Base-by-base conservation (phyloP, 345 rosid species). In the Citrus sp. region DNA sequence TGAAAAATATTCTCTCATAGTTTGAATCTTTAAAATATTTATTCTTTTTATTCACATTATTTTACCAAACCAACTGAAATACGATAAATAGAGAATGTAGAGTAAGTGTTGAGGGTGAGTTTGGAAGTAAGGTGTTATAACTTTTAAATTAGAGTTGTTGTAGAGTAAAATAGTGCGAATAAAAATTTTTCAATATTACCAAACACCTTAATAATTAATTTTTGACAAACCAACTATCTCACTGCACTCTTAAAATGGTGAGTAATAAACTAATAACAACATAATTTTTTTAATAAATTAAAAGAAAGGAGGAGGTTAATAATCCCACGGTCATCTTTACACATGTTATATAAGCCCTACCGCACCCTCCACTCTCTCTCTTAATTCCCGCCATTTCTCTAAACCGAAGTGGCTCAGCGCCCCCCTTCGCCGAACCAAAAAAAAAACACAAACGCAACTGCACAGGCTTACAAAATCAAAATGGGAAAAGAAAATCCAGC, bases 401-500 rank as follows among this genome's bases (percentile, higher is more conserved):
- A 4, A 46, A 0, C 14, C 14, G 7, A 64, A 1, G 22, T 16
- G 42, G 42, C 42, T 9, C 10, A 2, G 2, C 9, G 14, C 46
- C 38, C 19, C 38, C 38, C 49, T 30, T 28, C 68, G 14, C 56
- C 67, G 67, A 56, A 1, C 22, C 4, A 14, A 13, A 65, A 32
- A 32, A 32, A 32, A 65, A 4, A 54, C 34, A 4, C 3, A 34
- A 61, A 46, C 18, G 51, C 51, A 46, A 12, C 49, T 12, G 71
- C 13, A 56, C 6, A 34, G 5, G n/a, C 42, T 24, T 19, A 0
- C 9, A 34, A 51, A 75, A 12, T 49, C 14, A 25, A 76, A 80
- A 86, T 86, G 92, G 85, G 85, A n/a, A 77, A 62, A 74, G 83
- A 84, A 73, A 82, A 76, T 62, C 82, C 66, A 37, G 85, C 61